Percentiles rank a stretch among this genome's conserved stretches.
Conservation (phyloP, 2,329 filamentous ascomycete genomes). For the Hyphodiscus sp. region DNA sequence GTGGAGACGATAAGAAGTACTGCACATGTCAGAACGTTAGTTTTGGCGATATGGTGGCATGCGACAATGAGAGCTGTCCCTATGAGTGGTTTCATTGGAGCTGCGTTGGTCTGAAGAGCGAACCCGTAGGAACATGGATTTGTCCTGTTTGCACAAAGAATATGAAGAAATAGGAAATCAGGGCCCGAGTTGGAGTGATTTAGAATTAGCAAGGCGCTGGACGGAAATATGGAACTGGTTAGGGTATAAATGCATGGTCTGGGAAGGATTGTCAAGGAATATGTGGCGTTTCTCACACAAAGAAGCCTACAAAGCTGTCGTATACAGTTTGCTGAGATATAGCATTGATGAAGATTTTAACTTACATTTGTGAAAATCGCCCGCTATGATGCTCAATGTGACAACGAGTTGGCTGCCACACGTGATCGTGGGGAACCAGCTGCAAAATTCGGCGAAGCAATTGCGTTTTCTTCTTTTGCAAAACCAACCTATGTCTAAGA, state of each 20-base stretch:
- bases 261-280: background rate
- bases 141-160: constrained; percentile 55
- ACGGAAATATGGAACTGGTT: background rate
- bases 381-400: too few species aligned
- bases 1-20: constrained; percentile 70
- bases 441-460: too few species aligned
- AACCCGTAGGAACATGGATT: constrained; percentile 62
- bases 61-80: constrained; percentile 75
- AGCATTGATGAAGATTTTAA: background rate
- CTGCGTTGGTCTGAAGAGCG: constrained; percentile 61
- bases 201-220: constrained; percentile 6
- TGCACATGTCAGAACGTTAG: constrained; percentile 78
- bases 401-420: too few species aligned
- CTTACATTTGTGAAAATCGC: background rate
- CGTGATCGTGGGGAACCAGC: too few species aligned
- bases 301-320: background rate
- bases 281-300: background rate
- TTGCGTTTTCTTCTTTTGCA: too few species aligned
- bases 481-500: too few species aligned
- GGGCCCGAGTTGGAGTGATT: background rate
- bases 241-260: background rate
- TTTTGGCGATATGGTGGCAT: constrained; percentile 84
- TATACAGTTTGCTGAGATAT: background rate
- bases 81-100: constrained; percentile 88
- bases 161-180: constrained; percentile 11